phyloP scores from a whole-genome alignment of 2,329 filamentous ascomycete species.

The Neonectria sp. region DNA sequence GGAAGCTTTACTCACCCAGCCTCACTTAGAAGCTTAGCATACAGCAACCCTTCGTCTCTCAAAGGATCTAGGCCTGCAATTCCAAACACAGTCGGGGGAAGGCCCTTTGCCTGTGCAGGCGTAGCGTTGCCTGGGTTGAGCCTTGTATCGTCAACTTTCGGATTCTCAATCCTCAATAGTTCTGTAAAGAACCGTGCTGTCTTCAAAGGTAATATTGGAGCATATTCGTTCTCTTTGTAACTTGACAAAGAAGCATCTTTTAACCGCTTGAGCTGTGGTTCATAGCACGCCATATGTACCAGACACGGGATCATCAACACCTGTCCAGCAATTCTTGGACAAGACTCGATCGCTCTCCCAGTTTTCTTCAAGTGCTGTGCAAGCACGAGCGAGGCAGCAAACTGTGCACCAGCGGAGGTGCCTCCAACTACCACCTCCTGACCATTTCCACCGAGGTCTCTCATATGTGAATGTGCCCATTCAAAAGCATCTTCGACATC shows the following conservation, averaged over 20 bases:
- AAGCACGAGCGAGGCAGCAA: slow-evolving; percentile 57
- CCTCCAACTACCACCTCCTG: slow-evolving; percentile 61
- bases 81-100: slow-evolving; percentile 62
- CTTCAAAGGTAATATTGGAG: slow-evolving; percentile 63
- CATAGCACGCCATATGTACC: slow-evolving; percentile 36
- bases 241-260: slow-evolving; percentile 57
- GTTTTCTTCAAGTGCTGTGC: slow-evolving; percentile 53
- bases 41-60: slow-evolving; percentile 65
- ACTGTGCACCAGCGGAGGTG: slow-evolving; percentile 61
- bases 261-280: slow-evolving; percentile 52
- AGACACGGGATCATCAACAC: slow-evolving; percentile 65
- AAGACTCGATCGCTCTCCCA: slow-evolving; percentile 28
- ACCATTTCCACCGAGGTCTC: slow-evolving; percentile 19
- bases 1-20: slow-evolving; percentile 55
- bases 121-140: slow-evolving; percentile 55
- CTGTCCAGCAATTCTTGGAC: slow-evolving; percentile 61
- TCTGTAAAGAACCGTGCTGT: slow-evolving; percentile 41
- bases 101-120: slow-evolving; percentile 53
- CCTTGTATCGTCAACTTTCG: slow-evolving; percentile 50
- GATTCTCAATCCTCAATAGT: slow-evolving; percentile 45
- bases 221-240: slow-evolving; percentile 60
- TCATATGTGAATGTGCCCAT: slow-evolving; percentile 61
- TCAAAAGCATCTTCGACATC: slow-evolving; percentile 69
- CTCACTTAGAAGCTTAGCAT: slow-evolving; percentile 59
- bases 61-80: slow-evolving; percentile 64